These are phyloP conservation scores for Saturnispora diversa DNA, from an alignment of 805 yeast species.

Conservation along the genomic window DNA sequence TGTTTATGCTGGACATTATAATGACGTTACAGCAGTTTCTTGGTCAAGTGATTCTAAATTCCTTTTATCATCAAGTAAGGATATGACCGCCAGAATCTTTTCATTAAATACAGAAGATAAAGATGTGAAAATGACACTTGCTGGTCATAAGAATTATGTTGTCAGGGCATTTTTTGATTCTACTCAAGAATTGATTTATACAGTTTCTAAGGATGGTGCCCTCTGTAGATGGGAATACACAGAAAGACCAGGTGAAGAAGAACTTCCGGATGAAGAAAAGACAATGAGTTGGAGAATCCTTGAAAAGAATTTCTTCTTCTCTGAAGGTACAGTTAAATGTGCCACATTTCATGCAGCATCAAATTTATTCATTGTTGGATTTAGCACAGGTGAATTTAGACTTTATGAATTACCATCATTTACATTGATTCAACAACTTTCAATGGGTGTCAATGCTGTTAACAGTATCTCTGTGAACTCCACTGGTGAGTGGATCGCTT, in stretches of 20 bases:
- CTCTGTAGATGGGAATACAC: constrained; percentile 86
- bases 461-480: constrained; percentile 72
- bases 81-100: constrained; percentile 79
- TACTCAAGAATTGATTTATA: constrained; percentile 85
- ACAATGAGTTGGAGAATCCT: constrained; percentile 76
- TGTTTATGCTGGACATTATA: constrained; percentile 87
- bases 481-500: constrained; percentile 94
- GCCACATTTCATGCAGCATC: constrained; percentile 72
- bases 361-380: constrained; percentile 79
- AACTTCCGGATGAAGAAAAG: constrained; percentile 35
- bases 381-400: constrained; percentile 82
- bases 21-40: constrained; percentile 64
- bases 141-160: constrained; percentile 90
- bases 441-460: constrained; percentile 87
- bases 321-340: constrained; percentile 67
- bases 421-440: constrained; percentile 71
- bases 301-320: constrained; percentile 64
- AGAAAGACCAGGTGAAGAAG: constrained; percentile 43
- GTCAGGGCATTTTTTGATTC: constrained; percentile 78
- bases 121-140: constrained; percentile 73
- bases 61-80: constrained; percentile 78
- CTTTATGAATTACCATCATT: constrained; percentile 81
- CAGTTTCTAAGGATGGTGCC: constrained; percentile 93
- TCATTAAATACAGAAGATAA: constrained; percentile 65
- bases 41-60: constrained; percentile 93